These are phyloP conservation scores for Brasenia schreberi DNA, from an alignment of 164 flowering plant genomes.

Conservation along the genomic window DNA sequence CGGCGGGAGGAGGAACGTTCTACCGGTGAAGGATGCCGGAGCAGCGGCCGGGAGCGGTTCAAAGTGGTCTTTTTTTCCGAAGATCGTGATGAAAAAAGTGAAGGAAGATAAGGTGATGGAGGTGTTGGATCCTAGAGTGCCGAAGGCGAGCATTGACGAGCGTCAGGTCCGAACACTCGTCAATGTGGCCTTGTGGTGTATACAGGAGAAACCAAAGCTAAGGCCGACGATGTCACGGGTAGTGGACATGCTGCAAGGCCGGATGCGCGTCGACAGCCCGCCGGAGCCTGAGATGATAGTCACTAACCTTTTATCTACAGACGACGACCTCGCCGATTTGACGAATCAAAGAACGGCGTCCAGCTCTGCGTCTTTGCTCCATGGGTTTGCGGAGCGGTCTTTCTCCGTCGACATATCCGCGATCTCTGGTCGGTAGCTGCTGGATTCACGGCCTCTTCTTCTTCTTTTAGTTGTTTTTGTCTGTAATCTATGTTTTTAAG, in stretches of 20 bases:
- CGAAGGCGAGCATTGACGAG: conserved; percentile 33
- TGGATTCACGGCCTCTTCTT: not conserved
- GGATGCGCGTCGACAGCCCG: conserved; percentile 38
- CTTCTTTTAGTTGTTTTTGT: no score
- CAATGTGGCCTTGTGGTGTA: conserved; percentile 70
- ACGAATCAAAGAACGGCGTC: not conserved
- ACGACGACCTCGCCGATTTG: conserved; percentile 12
- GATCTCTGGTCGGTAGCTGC: not conserved
- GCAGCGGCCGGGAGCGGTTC: conserved; percentile 14
- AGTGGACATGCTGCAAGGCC: conserved; percentile 78
- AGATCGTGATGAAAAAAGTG: conserved; percentile 42
- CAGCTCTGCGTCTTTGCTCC: not conserved
- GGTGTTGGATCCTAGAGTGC: conserved; percentile 44
- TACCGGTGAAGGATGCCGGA: conserved; percentile 12
- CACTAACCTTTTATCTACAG: conserved; percentile 44
- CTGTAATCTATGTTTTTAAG: no score
- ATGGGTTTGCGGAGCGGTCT: not conserved
- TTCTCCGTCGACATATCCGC: not conserved
- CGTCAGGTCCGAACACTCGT: conserved; percentile 38
- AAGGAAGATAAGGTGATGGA: conserved; percentile 69
- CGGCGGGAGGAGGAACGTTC: conserved; percentile 66
- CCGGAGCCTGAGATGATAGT: conserved; percentile 57
- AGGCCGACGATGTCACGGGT: conserved; percentile 69
- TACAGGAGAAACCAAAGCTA: conserved; percentile 54
- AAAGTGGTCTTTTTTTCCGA: conserved; percentile 65